Evolutionary conservation across 257 asterid species (phyloP), one percentile per base, ranked within the genome.

Genomic region (Craterostigma plantagineum): DNA sequence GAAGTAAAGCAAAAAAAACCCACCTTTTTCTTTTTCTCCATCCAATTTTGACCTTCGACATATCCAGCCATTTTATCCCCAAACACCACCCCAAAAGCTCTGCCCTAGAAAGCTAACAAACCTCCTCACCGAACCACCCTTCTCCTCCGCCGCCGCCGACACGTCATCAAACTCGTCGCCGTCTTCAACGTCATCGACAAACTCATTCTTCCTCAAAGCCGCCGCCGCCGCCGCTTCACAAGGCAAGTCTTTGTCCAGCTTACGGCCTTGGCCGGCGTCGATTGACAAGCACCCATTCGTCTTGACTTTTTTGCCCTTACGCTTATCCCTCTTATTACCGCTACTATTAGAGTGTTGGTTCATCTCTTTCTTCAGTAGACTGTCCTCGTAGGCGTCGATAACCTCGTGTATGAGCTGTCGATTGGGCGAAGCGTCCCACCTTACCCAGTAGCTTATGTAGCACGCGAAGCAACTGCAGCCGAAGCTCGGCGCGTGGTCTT

Each of bases 371-470:
- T 53, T 70, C 56, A 45, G 34, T 0, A 66, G 61, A 13, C 59
- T 66, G 3, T 77, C 86, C 35, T 81, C 91, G 30, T 65, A 81
- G 16, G 75, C 86, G 35, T 81, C 93, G 0, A 77, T 69, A 0
- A 71, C 44, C 58, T 77, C 82, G 65, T 81, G 76, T 33, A 81
- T 81, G 27, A 73, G 73, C 34, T 77, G 73, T 10, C 86, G 73
- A 48, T 77, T 77, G 8, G 86, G 77, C 33, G 93, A 81, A 0
- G 80, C 46, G 36, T 76, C 80, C 93, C 93, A 81, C 56, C 62
- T 66, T 1, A 49, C 77, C 93, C 93, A 81, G 33, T 73, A 81
- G 44, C 68, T 62, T 69, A 54, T 74, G 39, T 81, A 81, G 55
- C 93, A 81, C 10, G 73, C 60, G 68, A 81, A 81, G 65, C 93